phyloP scores from a whole-genome alignment of 2,329 filamentous ascomycete species.

The Clonostachys byssicola region DNA sequence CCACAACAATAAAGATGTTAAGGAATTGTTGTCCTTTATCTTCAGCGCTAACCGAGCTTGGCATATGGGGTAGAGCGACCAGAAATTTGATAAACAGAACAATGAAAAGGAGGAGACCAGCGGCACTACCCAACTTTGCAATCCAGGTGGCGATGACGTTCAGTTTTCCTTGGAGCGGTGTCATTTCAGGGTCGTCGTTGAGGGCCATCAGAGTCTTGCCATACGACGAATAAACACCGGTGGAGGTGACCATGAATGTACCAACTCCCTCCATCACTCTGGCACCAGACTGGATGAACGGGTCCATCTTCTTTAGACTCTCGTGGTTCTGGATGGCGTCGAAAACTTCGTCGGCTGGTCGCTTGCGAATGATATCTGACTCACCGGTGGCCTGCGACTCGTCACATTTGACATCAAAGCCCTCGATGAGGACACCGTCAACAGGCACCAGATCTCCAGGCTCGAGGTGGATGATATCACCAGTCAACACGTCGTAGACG shows the following conservation, averaged over 20 bases:
- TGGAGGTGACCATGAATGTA: constrained; percentile 70
- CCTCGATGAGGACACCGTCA: constrained; percentile 68
- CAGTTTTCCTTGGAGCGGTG: constrained; percentile 72
- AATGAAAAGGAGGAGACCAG: constrained; percentile 76
- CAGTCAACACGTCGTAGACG: constrained; percentile 64
- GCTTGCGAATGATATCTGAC: constrained; percentile 71
- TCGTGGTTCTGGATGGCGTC: constrained; percentile 64
- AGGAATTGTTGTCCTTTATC: constrained; percentile 76
- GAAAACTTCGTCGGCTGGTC: constrained; percentile 62
- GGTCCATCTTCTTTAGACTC: constrained; percentile 68
- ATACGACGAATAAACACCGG: constrained; percentile 69
- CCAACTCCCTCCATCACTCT: constrained; percentile 76
- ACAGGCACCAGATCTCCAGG: constrained; percentile 72
- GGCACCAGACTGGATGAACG: constrained; percentile 80
- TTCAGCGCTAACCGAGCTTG: constrained; percentile 49
- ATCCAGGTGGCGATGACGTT: constrained; percentile 74
- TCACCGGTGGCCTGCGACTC: constrained; percentile 78
- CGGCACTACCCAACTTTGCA: constrained; percentile 71
- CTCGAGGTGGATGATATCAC: constrained; percentile 69
- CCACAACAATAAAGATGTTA: constrained; percentile 72
- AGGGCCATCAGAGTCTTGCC: constrained; percentile 72
- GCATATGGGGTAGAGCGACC: constrained; percentile 53
- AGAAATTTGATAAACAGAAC: constrained; percentile 85
- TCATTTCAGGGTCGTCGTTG: constrained; percentile 70
- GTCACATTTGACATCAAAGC: constrained; percentile 72